These are phyloP conservation scores for Tolypocladium endophyticum DNA, from an alignment of 2,329 filamentous ascomycete species.

Conservation along the genomic window DNA sequence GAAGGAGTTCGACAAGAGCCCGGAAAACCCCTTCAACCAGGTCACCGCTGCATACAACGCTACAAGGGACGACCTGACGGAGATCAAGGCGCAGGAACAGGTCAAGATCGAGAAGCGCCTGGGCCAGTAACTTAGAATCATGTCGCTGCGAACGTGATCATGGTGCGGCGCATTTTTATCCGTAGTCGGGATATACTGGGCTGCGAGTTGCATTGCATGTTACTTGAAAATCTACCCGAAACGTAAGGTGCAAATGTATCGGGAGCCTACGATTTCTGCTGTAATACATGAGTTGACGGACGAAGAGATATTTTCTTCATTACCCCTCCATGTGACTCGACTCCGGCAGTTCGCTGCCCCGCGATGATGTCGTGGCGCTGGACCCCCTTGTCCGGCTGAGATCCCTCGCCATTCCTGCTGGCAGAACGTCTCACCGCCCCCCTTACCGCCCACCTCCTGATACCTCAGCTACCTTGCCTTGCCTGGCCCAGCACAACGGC, in stretches of 20 bases:
- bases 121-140: conserved; percentile 25
- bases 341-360: conserved; percentile 1
- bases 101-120: conserved; percentile 65
- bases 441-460: conserved; percentile 1
- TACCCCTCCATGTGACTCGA: conserved; percentile 1
- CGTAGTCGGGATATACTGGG: not conserved
- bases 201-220: not conserved
- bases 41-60: conserved; percentile 67
- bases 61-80: conserved; percentile 62
- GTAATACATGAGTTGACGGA: not conserved
- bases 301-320: not conserved
- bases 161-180: not conserved
- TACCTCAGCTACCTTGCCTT: not conserved
- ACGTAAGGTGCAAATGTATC: no score
- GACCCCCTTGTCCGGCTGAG: not conserved
- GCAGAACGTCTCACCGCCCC: conserved; percentile 12
- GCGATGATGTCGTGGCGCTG: conserved; percentile 4
- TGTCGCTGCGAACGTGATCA: not conserved
- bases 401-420: not conserved
- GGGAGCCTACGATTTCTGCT: not conserved
- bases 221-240: not conserved
- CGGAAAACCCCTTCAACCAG: conserved; percentile 94
- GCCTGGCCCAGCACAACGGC: not conserved
- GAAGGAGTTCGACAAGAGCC: conserved; percentile 91
- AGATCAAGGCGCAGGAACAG: conserved; percentile 56